Evolutionary conservation across 495 filamentous ascomycete species (phyloP).

Genomic region (Trichoderma virens): DNA sequence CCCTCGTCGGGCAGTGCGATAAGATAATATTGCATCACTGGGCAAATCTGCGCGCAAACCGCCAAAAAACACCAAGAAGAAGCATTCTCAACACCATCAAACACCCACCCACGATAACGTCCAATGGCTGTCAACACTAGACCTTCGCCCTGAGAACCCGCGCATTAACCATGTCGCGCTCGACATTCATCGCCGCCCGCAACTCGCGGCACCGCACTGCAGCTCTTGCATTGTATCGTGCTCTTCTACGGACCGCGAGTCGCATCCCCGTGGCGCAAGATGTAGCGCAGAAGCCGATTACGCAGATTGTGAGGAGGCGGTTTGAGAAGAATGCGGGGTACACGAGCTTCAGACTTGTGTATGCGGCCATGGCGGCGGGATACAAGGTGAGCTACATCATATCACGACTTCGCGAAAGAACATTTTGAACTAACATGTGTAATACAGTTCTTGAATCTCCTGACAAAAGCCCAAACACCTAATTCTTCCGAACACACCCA

Average conservation of each 20-base stretch:
- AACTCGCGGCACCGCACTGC: constrained; percentile 49
- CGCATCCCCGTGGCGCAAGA: constrained; percentile 25
- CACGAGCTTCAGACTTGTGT: constrained; percentile 42
- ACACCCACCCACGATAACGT: background rate
- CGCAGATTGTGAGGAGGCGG: constrained; percentile 33
- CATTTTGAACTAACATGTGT: background rate
- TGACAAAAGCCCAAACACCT: constrained; percentile 10
- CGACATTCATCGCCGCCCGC: constrained; percentile 36
- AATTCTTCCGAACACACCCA: constrained; percentile 12
- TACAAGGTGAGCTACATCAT: constrained; percentile 42
- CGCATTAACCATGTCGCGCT: background rate
- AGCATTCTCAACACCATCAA: background rate
- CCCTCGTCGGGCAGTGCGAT: background rate
- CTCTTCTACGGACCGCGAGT: constrained; percentile 52
- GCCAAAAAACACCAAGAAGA: background rate
- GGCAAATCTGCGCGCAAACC: no score
- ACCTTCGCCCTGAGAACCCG: background rate
- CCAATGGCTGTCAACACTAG: background rate
- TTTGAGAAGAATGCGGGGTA: constrained; percentile 48
- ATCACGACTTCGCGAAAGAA: constrained; percentile 9
- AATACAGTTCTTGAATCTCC: constrained; percentile 7
- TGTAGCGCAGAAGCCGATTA: constrained; percentile 22
- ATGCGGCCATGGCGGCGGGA: constrained; percentile 47
- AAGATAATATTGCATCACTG: background rate
- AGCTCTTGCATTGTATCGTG: constrained; percentile 60